These are phyloP conservation scores for Kwoniella botswanensis DNA, from an alignment of 768 basidiomycete species.

Conservation along the genomic window DNA sequence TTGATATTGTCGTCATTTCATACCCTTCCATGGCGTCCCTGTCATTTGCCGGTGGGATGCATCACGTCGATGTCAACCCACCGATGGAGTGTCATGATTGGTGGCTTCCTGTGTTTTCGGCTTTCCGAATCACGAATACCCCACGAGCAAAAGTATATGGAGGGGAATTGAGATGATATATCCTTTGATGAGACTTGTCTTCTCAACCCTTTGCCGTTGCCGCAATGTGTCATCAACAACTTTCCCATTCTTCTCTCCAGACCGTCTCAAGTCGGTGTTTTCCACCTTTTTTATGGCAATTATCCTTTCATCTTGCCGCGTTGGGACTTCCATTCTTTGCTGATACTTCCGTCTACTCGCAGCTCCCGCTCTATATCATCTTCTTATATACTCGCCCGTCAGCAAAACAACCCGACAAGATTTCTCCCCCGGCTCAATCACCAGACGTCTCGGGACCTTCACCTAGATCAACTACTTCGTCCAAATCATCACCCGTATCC, in stretches of 20 bases:
- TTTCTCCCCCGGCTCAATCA: constrained; percentile 43
- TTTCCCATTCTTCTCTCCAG: not conserved
- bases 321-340: not conserved
- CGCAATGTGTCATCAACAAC: not conserved
- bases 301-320: not conserved
- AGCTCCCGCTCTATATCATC: not conserved
- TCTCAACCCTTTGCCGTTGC: too few species aligned
- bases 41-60: too few species aligned
- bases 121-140: too few species aligned
- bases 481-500: constrained; percentile 50
- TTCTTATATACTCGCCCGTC: not conserved
- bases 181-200: too few species aligned
- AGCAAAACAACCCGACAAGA: constrained; percentile 19
- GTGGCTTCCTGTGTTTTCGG: too few species aligned
- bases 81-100: too few species aligned
- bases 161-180: too few species aligned
- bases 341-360: not conserved
- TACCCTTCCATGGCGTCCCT: too few species aligned
- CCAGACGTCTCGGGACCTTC: constrained; percentile 48
- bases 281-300: not conserved
- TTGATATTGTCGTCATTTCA: too few species aligned
- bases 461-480: constrained; percentile 48
- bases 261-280: not conserved
- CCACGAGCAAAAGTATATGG: too few species aligned
- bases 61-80: too few species aligned